phyloP scores from a whole-genome alignment of 176 grass and related monocot species.

The Carex parvula region DNA sequence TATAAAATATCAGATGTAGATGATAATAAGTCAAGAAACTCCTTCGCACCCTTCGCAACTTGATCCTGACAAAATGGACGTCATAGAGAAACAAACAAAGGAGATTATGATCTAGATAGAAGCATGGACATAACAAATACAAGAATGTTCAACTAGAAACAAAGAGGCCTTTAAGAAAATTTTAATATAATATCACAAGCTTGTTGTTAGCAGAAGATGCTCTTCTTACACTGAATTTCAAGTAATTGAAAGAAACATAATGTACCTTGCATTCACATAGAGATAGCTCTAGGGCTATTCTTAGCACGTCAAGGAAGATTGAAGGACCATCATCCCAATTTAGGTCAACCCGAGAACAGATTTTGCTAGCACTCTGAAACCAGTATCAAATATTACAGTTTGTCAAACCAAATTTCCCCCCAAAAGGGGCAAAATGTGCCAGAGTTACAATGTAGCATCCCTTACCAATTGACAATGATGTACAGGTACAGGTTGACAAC shows the following conservation, averaged over 20 bases:
- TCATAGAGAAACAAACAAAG: neutral
- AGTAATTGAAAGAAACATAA: constrained; percentile 11
- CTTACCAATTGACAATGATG: constrained; percentile 2
- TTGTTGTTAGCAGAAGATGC: neutral
- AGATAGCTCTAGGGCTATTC: constrained; percentile 30
- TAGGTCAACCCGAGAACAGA: constrained; percentile 53
- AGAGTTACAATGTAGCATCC: neutral
- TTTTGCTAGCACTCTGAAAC: constrained; percentile 53
- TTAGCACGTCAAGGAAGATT: constrained; percentile 47
- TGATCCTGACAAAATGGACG: constrained; percentile 36
- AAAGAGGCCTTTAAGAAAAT: neutral
- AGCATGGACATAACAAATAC: neutral
- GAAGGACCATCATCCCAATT: constrained; percentile 37
- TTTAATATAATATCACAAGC: neutral
- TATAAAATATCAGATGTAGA: constrained; percentile 43
- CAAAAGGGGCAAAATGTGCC: neutral
- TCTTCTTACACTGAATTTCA: neutral
- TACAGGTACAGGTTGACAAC: too few species aligned
- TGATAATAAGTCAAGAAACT: constrained; percentile 50
- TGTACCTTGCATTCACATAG: constrained; percentile 48
- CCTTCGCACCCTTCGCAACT: constrained; percentile 32
- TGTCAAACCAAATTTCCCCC: constrained; percentile 5
- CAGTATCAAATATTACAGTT: neutral
- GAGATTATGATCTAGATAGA: neutral
- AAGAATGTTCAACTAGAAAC: neutral